Evolutionary conservation across 2,329 filamentous ascomycete genomes (phyloP).

Genomic region (Scleromitrula shiraiana): DNA sequence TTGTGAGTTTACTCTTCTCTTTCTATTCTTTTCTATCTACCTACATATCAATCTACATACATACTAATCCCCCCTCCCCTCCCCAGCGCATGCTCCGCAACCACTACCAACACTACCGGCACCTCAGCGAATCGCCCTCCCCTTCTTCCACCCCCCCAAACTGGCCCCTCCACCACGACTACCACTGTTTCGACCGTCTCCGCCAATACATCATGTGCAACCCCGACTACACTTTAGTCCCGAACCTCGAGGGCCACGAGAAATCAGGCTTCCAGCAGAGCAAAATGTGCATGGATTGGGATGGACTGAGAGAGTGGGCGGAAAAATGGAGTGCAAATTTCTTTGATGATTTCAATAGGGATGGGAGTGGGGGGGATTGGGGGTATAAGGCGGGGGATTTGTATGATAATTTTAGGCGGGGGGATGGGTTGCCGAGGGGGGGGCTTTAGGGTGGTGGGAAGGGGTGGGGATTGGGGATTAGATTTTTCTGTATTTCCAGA

Average conservation of each 20-base stretch:
- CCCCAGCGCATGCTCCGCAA: neutral
- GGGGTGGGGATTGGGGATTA: too few species aligned
- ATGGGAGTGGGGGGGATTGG: neutral
- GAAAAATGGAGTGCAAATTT: neutral
- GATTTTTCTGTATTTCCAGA: too few species aligned
- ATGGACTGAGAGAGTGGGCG: constrained; percentile 2
- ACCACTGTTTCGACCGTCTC: constrained; percentile 10
- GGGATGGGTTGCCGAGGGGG: neutral
- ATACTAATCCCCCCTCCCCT: neutral
- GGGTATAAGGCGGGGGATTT: neutral
- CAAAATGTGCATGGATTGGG: constrained; percentile 1
- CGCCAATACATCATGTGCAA: constrained; percentile 11
- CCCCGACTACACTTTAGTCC: constrained; percentile 6
- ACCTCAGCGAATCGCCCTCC: too few species aligned
- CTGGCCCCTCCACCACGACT: neutral
- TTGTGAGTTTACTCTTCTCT: neutral
- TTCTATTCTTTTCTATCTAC: neutral
- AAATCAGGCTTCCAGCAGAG: neutral
- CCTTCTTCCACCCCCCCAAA: neutral
- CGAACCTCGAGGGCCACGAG: neutral
- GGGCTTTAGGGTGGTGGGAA: neutral
- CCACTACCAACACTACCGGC: neutral
- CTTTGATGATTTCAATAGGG: neutral
- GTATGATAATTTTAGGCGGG: neutral
- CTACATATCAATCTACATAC: neutral